These are phyloP conservation scores for Cutaneotrichosporon sp. DNA, from an alignment of 1,284 basidiomycete species.

Conservation along the genomic window DNA sequence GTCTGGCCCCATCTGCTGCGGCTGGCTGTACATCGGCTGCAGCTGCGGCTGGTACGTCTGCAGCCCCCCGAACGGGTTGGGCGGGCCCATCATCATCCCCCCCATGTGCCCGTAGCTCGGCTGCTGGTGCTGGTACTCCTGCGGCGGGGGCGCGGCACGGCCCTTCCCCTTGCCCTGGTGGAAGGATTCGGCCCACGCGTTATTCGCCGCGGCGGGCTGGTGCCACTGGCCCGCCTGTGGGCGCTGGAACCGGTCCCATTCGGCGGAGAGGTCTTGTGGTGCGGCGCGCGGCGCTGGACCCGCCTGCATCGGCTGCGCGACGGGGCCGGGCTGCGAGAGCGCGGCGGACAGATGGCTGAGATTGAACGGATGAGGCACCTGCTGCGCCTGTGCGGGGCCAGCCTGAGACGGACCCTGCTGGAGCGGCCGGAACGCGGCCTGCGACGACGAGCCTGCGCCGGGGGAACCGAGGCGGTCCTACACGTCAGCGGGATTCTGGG, in stretches of 20 bases:
- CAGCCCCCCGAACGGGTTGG: constrained; percentile 15
- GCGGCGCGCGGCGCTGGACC: background rate
- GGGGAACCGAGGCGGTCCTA: constrained; percentile 17
- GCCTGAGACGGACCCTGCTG: constrained; percentile 6
- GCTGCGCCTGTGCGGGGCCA: constrained; percentile 7
- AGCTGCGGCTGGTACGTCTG: constrained; percentile 19
- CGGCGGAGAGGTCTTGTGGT: constrained; percentile 12
- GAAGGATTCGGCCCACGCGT: constrained; percentile 16
- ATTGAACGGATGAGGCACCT: constrained; percentile 42
- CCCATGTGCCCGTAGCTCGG: background rate
- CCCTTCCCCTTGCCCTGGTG: constrained; percentile 25
- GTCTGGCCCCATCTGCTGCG: constrained; percentile 35
- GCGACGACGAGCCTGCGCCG: constrained; percentile 10
- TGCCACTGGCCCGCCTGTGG: constrained; percentile 17
- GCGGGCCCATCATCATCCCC: constrained; percentile 7
- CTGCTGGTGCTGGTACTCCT: constrained; percentile 1
- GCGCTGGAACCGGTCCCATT: constrained; percentile 15
- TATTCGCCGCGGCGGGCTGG: constrained; percentile 2
- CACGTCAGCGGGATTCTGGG: constrained; percentile 2
- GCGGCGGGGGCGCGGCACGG: constrained; percentile 11
- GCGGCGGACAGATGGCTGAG: constrained; percentile 41
- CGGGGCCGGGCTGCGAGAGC: constrained; percentile 21
- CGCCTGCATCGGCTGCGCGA: background rate
- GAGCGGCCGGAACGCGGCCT: constrained; percentile 16
- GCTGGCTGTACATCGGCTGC: constrained; percentile 18